Evolutionary conservation across 352 stramenopile genomes (phyloP).

Genomic region (Blastocystis sp.): DNA sequence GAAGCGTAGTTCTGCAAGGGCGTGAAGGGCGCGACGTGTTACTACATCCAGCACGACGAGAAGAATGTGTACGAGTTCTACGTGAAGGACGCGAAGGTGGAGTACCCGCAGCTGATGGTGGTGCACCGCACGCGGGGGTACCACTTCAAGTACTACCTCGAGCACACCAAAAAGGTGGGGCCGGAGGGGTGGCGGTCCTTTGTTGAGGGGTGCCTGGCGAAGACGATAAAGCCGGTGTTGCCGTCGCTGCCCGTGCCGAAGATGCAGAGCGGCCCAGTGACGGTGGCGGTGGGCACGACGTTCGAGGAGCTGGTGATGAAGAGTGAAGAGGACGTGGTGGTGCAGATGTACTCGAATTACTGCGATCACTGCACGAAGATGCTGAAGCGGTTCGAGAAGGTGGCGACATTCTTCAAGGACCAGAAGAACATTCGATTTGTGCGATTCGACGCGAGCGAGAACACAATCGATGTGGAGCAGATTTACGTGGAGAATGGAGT

Average conservation of each 20-base stretch:
- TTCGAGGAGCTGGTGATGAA: slow-evolving; percentile 15
- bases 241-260: not conserved
- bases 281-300: not conserved
- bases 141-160: not conserved
- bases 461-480: slow-evolving; percentile 22
- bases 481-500: not conserved
- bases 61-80: slow-evolving; percentile 28
- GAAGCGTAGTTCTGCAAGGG: not conserved
- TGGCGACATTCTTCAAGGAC: slow-evolving; percentile 1
- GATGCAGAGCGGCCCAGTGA: not conserved
- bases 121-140: slow-evolving; percentile 9
- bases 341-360: not conserved
- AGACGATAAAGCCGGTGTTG: not conserved
- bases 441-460: not conserved
- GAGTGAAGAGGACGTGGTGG: slow-evolving; percentile 8
- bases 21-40: not conserved
- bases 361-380: slow-evolving; percentile 43
- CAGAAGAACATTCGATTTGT: not conserved
- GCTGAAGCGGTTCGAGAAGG: slow-evolving; percentile 23
- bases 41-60: slow-evolving; percentile 19
- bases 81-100: not conserved
- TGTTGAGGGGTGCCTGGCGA: not conserved
- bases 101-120: not conserved
- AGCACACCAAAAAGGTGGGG: not conserved
- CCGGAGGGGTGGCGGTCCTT: not conserved